Evolutionary conservation across 345 rosid species (phyloP).

Genomic region (Limnanthes douglasii): DNA sequence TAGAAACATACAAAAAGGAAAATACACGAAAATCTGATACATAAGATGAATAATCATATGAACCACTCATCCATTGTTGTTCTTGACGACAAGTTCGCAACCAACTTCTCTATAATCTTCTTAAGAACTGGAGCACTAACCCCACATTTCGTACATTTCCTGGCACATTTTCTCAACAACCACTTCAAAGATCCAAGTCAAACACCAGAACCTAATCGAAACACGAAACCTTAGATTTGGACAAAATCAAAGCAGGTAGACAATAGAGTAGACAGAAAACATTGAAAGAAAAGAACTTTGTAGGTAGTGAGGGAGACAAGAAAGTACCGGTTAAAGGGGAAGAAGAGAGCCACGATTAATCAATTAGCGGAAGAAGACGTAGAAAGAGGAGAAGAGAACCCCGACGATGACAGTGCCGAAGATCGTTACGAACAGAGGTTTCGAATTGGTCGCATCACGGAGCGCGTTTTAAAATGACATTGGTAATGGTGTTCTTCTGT

Average conservation of each 20-base stretch:
- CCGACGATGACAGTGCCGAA: slow-evolving; percentile 73
- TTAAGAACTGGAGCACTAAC: too few relatives aligned
- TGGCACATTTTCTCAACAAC: too few relatives aligned
- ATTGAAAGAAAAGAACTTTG: slow-evolving; percentile 3
- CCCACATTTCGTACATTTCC: too few relatives aligned
- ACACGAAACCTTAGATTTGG: slow-evolving; percentile 2
- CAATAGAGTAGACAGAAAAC: neutral
- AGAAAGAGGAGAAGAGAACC: slow-evolving; percentile 56
- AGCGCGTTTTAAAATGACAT: too few relatives aligned
- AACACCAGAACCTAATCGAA: neutral
- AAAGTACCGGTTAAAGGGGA: slow-evolving; percentile 21
- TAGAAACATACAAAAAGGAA: too few relatives aligned
- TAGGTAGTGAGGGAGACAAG: neutral
- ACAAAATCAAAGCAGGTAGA: slow-evolving; percentile 2
- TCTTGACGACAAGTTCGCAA: too few relatives aligned
- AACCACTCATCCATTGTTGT: too few relatives aligned
- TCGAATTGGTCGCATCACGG: slow-evolving; percentile 49
- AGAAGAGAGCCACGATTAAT: slow-evolving; percentile 52
- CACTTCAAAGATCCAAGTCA: too few relatives aligned
- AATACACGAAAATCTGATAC: too few relatives aligned
- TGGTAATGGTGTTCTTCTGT: too few relatives aligned
- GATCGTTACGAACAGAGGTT: slow-evolving; percentile 72
- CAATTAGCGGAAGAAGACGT: slow-evolving; percentile 78
- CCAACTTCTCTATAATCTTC: too few relatives aligned
- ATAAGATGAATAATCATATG: too few relatives aligned